A percentile compares a stretch with the other conserved stretches of the same genome.
phyloP scores from a whole-genome alignment of 192 early-diverging fungal species.

The Gamsiella multidivaricata region DNA sequence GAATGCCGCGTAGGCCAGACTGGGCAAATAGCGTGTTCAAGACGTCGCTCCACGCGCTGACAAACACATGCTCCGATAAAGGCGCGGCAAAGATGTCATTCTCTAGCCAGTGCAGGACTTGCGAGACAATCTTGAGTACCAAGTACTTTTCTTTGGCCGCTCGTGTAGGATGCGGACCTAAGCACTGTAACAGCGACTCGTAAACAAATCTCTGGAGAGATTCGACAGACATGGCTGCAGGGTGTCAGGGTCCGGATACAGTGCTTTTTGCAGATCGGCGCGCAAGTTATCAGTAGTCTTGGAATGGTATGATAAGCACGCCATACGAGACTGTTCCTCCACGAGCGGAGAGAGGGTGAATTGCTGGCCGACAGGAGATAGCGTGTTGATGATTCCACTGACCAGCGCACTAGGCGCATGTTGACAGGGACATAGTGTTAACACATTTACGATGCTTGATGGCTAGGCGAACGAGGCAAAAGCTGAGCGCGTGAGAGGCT shows the following conservation, averaged over 20 bases:
- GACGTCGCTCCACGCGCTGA: conserved; percentile 15
- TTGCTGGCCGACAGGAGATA: conserved; percentile 9
- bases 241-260: conserved; percentile 20
- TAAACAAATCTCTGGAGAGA: conserved; percentile 15
- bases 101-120: conserved; percentile 16
- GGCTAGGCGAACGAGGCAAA: neutral
- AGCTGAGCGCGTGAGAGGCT: neutral
- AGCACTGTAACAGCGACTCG: conserved; percentile 1
- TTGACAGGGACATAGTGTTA: conserved; percentile 6
- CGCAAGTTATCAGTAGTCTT: conserved; percentile 11
- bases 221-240: conserved; percentile 14
- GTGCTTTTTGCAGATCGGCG: conserved; percentile 5
- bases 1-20: conserved; percentile 7
- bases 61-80: conserved; percentile 18
- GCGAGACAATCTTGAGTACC: conserved; percentile 14
- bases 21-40: conserved; percentile 9
- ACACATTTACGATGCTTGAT: conserved; percentile 1
- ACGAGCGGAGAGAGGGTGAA: conserved; percentile 2
- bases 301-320: conserved; percentile 13
- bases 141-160: conserved; percentile 13
- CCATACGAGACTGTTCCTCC: conserved; percentile 2
- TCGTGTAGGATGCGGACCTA: conserved; percentile 4
- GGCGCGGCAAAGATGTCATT: conserved; percentile 8
- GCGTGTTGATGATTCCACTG: conserved; percentile 11
- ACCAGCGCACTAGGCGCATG: conserved; percentile 10